Evolutionary conservation across 2,329 filamentous ascomycete genomes (phyloP), one percentile per base, ranked within the genome.

Genomic region (Graphiopsis chlorocephala): DNA sequence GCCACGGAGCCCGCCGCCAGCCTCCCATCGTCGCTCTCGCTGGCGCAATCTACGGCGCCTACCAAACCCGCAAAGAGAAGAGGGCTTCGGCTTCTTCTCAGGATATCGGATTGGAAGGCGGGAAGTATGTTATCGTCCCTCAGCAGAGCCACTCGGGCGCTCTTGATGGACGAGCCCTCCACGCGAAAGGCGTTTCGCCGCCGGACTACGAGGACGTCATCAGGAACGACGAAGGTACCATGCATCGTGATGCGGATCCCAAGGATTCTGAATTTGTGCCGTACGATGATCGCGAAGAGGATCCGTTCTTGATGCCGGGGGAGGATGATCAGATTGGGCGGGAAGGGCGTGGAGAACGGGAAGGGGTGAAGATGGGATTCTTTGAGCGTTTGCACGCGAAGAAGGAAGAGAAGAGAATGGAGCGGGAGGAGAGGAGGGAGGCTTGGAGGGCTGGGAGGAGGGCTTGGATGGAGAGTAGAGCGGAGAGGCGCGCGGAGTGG

Each of bases 341-440:
- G 35, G 20, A 38, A 4, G 45, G 10, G 4, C 4, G 17, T 31
- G 29, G 8, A n/a, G 59, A 28, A 23, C 20, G 28, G 11, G 14
- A 57, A 0, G 35, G 35, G 15, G 35, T 26, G 15, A 56, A 42
- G 61, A 47, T 45, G 61, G 52, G 35, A 0, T 57, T 56, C 28
- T 55, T 57, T 5, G 29, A 63, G 38, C 50, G 61, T 11, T 20
- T 55, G 35, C 26, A 31, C 11, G 28, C 23, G 28, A 52, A 64
- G 31, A 50, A 45, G 53, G 65, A 67, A 28, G 67, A 61, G 63
- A 68, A 45, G 58, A 35, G 48, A 52, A 56, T 12, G 57, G 57
- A 35, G 29, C 38, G 42, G 28, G 26, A 25, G 15, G 52, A 58
- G 38, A 52, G 42, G 23, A 42, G 56, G 53, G 55, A 28, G 25